These are phyloP conservation scores for Ogataea trehaloabstinens DNA, from an alignment of 805 yeast species.

Conservation along the genomic window DNA sequence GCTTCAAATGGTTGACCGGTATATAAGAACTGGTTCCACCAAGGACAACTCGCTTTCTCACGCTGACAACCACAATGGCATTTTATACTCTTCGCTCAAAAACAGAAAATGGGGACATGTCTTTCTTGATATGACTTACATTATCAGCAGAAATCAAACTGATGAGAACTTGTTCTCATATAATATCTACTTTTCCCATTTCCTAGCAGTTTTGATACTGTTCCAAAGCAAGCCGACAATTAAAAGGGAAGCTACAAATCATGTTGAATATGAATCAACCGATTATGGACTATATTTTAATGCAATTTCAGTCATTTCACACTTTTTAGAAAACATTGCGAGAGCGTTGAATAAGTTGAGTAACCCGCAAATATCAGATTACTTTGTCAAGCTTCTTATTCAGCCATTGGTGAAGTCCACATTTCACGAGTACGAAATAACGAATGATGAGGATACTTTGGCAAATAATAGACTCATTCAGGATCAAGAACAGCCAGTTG, in stretches of 20 bases:
- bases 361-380: constrained; percentile 5
- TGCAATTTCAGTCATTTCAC: constrained; percentile 63
- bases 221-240: constrained; percentile 80
- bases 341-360: constrained; percentile 37
- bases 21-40: constrained; percentile 52
- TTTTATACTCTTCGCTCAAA: constrained; percentile 44
- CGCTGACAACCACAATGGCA: constrained; percentile 36
- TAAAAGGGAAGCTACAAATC: constrained; percentile 71
- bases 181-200: constrained; percentile 49
- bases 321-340: constrained; percentile 55
- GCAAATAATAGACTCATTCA: constrained; percentile 9
- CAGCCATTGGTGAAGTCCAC: constrained; percentile 12
- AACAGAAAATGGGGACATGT: constrained; percentile 77
- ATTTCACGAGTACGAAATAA: constrained; percentile 11
- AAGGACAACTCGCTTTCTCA: constrained; percentile 36
- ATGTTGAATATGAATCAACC: constrained; percentile 87
- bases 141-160: constrained; percentile 66
- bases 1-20: constrained; percentile 60
- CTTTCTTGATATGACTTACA: constrained; percentile 74
- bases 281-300: constrained; percentile 76
- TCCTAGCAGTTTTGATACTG: constrained; percentile 61
- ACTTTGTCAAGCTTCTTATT: constrained; percentile 9
- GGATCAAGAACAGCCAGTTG: constrained; percentile 26
- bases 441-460: constrained; percentile 5
- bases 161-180: constrained; percentile 45